A percentile compares a stretch with the other conserved stretches of the same genome.
These are phyloP conservation scores for Melampsora larici-populina DNA, from an alignment of 1,284 basidiomycete species.

Conservation along the genomic window DNA sequence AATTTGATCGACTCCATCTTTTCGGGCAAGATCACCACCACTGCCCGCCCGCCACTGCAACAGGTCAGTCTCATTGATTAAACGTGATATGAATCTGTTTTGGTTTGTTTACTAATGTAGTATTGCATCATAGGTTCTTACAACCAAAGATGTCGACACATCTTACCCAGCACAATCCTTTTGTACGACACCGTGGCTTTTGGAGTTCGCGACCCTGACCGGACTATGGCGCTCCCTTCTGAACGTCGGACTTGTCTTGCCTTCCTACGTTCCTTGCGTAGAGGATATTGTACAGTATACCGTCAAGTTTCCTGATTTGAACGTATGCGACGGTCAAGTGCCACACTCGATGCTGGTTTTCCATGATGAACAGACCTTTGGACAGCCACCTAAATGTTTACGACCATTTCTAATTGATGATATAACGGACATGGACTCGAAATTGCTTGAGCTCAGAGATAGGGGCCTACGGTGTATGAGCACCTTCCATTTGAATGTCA, in stretches of 20 bases:
- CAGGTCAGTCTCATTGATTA: not conserved
- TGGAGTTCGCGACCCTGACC: not conserved
- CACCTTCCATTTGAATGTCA: not conserved
- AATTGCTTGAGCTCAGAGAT: not conserved
- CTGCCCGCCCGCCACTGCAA: not conserved
- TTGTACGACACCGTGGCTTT: not conserved
- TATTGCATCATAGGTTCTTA: not conserved
- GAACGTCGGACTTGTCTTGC: not conserved
- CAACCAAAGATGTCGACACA: not conserved
- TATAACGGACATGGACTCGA: not conserved
- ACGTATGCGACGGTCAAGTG: not conserved
- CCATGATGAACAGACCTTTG: not conserved
- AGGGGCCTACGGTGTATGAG: not conserved
- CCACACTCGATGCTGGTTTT: too few relatives aligned
- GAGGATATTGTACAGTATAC: not conserved
- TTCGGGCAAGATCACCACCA: not conserved
- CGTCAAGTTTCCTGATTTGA: not conserved
- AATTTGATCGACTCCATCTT: not conserved
- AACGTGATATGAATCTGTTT: not conserved
- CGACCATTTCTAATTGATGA: not conserved
- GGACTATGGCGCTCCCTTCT: not conserved
- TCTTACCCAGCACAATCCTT: not conserved
- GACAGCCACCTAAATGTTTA: not conserved
- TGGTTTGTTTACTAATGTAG: not conserved
- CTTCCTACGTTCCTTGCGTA: not conserved